These are phyloP conservation scores for Cryptococcus wingfieldii DNA, from an alignment of 1,284 basidiomycete species.

Conservation along the genomic window DNA sequence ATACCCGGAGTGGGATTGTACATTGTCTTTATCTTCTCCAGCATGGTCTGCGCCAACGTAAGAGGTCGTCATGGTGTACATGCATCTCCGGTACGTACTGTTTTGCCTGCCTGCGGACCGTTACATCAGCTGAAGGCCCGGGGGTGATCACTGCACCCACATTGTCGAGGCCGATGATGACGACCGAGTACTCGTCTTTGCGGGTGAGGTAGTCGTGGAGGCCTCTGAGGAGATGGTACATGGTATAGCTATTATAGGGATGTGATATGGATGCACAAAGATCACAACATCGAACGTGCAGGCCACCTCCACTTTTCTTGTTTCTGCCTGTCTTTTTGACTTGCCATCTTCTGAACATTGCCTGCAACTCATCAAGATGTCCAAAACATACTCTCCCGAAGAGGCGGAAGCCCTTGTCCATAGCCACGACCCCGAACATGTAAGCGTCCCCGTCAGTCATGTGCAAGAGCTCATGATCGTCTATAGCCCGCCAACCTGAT, in stretches of 20 bases:
- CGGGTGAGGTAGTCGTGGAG: constrained; percentile 82
- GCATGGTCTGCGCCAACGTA: constrained; percentile 80
- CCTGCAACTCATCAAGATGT: neutral
- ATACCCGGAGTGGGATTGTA: constrained; percentile 81
- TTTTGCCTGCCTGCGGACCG: constrained; percentile 68
- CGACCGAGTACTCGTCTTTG: constrained; percentile 89
- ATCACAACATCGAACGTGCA: constrained; percentile 4
- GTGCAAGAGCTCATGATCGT: neutral
- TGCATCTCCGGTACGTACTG: constrained; percentile 53
- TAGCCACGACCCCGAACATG: constrained; percentile 51
- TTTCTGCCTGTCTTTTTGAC: neutral
- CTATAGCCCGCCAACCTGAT: constrained; percentile 74
- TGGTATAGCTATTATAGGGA: constrained; percentile 9
- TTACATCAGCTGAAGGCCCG: neutral
- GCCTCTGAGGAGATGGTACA: constrained; percentile 89
- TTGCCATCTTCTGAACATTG: neutral
- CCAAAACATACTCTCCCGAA: constrained; percentile 8
- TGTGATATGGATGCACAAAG: neutral
- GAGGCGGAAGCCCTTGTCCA: constrained; percentile 45
- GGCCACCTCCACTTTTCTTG: neutral
- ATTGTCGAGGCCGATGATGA: constrained; percentile 71
- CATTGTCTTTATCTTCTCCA: constrained; percentile 86
- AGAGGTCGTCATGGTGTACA: neutral
- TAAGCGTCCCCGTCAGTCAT: constrained; percentile 21
- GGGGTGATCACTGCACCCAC: constrained; percentile 21